Evolutionary conservation across 2,329 filamentous ascomycete genomes (phyloP).

Genomic region (Ceratocystis huliohia): DNA sequence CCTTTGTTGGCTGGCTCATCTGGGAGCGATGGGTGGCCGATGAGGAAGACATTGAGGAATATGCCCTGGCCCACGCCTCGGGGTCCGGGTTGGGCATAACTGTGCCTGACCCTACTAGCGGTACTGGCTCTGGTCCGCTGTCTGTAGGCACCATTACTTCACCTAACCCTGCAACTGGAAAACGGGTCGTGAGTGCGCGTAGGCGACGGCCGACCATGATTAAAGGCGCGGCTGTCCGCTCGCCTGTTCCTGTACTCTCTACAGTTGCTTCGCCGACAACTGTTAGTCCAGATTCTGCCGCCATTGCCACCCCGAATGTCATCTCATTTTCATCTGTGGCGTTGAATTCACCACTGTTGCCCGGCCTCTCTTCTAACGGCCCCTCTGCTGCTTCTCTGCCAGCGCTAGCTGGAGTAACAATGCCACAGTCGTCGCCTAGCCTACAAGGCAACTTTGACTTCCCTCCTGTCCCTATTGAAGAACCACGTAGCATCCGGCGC

Average conservation of each 20-base stretch:
- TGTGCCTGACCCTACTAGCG: neutral
- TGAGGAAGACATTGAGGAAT: constrained; percentile 43
- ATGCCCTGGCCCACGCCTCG: constrained; percentile 25
- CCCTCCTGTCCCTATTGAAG: constrained; percentile 27
- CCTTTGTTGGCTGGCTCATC: constrained; percentile 74
- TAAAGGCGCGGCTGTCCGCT: constrained; percentile 21
- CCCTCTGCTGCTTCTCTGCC: constrained; percentile 20
- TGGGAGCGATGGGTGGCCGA: constrained; percentile 86
- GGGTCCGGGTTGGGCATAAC: constrained; percentile 25
- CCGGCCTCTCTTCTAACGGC: constrained; percentile 20
- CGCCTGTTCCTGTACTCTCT: constrained; percentile 20
- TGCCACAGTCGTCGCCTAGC: constrained; percentile 18
- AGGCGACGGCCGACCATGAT: constrained; percentile 20
- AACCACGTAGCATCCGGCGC: constrained; percentile 38
- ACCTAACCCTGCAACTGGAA: constrained; percentile 16
- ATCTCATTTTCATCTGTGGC: constrained; percentile 34
- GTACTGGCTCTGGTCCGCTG: neutral
- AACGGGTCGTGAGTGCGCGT: constrained; percentile 18
- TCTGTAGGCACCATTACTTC: neutral
- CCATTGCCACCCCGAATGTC: neutral
- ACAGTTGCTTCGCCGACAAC: constrained; percentile 30
- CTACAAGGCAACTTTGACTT: constrained; percentile 23
- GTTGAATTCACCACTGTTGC: constrained; percentile 37
- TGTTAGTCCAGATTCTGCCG: constrained; percentile 30
- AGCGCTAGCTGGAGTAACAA: constrained; percentile 21